Percentiles rank a stretch among this genome's conserved stretches.
phyloP scores from a whole-genome alignment of 1,284 basidiomycete species.

The Termitomyces sp. region DNA sequence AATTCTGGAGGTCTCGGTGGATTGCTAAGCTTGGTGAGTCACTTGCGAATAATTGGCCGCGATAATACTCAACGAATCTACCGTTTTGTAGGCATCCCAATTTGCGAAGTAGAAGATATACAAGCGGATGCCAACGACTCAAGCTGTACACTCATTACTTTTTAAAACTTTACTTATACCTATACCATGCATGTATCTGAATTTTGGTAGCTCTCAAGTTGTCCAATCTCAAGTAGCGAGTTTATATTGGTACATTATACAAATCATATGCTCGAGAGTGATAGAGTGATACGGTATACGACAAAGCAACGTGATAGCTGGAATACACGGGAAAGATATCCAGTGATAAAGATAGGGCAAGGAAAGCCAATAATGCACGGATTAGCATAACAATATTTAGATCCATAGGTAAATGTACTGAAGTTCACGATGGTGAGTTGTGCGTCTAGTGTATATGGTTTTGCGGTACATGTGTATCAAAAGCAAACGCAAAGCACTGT shows the following conservation, averaged over 20 bases:
- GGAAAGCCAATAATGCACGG: not conserved
- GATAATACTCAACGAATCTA: too few relatives aligned
- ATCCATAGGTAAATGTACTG: too few relatives aligned
- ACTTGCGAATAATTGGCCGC: too few relatives aligned
- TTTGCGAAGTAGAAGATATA: slow-evolving; percentile 24
- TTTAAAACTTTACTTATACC: too few relatives aligned
- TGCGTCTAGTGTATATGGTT: not conserved
- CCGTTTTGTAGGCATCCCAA: slow-evolving; percentile 44
- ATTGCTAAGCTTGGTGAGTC: slow-evolving; percentile 57
- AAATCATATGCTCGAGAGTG: too few relatives aligned
- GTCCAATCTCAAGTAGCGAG: too few relatives aligned
- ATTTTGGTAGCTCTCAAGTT: too few relatives aligned
- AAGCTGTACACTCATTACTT: too few relatives aligned
- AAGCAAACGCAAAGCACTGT: not conserved
- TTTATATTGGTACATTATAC: not conserved
- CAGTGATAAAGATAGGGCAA: too few relatives aligned
- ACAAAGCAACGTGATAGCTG: not conserved
- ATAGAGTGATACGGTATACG: not conserved
- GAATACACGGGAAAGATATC: too few relatives aligned
- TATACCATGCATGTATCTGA: not conserved
- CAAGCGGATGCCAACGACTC: not conserved
- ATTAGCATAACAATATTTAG: too few relatives aligned
- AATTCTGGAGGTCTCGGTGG: slow-evolving; percentile 62
- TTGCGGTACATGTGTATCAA: not conserved
- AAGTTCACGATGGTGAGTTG: not conserved